These are phyloP conservation scores for Fusarium duplospermum DNA, from an alignment of 2,329 filamentous ascomycete species.

Conservation along the genomic window DNA sequence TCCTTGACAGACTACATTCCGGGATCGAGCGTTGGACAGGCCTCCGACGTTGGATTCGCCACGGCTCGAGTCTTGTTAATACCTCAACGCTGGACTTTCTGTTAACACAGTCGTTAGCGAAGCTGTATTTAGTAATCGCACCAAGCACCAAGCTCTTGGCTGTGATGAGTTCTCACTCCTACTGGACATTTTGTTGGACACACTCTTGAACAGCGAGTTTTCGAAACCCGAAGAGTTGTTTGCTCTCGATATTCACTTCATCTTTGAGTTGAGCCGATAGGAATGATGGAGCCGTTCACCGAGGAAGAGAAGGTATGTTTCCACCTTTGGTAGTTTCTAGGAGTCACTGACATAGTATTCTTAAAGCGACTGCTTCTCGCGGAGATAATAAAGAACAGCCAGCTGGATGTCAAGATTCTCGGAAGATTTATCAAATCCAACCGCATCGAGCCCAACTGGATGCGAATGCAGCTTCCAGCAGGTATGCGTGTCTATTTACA, in stretches of 20 bases:
- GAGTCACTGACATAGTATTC: slow-evolving; percentile 6
- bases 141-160: not conserved
- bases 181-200: not conserved
- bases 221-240: not conserved
- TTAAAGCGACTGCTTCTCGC: slow-evolving; percentile 67
- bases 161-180: not conserved
- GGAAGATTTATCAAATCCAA: slow-evolving; percentile 60
- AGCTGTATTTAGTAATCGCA: not conserved
- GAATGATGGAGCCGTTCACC: slow-evolving; percentile 51
- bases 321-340: no score
- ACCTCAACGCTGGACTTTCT: not conserved
- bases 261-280: slow-evolving; percentile 8
- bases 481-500: slow-evolving; percentile 49
- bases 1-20: slow-evolving; percentile 8
- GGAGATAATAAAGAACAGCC: slow-evolving; percentile 69
- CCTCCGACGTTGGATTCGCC: not conserved
- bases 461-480: slow-evolving; percentile 60
- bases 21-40: not conserved
- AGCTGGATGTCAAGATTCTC: slow-evolving; percentile 59
- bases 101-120: not conserved
- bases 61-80: not conserved
- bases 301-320: slow-evolving; percentile 64
- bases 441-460: slow-evolving; percentile 57
- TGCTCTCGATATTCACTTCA: not conserved
- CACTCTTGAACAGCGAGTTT: not conserved